Percentiles rank a stretch among this genome's conserved stretches.
Evolutionary conservation across 352 stramenopile species (phyloP).

Genomic region (Phytophthora agathidicida): DNA sequence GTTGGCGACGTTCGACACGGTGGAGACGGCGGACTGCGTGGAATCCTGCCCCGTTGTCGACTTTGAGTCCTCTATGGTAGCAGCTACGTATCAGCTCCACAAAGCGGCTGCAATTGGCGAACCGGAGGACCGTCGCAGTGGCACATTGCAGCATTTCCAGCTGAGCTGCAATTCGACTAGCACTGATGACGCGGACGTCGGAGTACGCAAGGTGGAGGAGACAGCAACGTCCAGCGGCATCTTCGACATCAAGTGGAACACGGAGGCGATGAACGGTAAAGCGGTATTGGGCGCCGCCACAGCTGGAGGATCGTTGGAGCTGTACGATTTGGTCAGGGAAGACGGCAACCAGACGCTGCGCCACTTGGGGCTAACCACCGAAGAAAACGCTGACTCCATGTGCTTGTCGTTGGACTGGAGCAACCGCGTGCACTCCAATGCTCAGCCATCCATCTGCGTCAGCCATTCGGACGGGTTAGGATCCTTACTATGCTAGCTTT

Average conservation of each 20-base stretch:
- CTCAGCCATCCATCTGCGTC: constrained; percentile 70
- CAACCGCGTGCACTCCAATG: constrained; percentile 57
- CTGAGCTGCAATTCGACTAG: constrained; percentile 38
- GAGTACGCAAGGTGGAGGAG: constrained; percentile 53
- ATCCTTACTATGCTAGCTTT: constrained; percentile 1
- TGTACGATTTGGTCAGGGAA: constrained; percentile 50
- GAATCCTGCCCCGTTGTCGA: constrained; percentile 73
- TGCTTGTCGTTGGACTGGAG: constrained; percentile 88
- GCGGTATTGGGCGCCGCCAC: constrained; percentile 70
- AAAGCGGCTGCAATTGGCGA: constrained; percentile 45
- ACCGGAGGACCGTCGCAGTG: constrained; percentile 50
- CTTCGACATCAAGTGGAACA: constrained; percentile 87
- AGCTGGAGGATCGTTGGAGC: constrained; percentile 64
- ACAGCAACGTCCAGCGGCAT: constrained; percentile 63
- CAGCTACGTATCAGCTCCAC: constrained; percentile 85
- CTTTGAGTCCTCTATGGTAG: constrained; percentile 70
- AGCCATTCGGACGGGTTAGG: constrained; percentile 83
- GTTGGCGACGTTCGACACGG: constrained; percentile 76
- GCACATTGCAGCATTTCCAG: constrained; percentile 73
- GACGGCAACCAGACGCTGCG: constrained; percentile 23
- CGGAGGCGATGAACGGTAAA: constrained; percentile 51
- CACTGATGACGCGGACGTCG: constrained; percentile 26
- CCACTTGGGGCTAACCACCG: constrained; percentile 42
- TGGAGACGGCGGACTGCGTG: constrained; percentile 85
- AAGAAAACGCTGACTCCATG: constrained; percentile 58